Evolutionary conservation across 1,284 basidiomycete species (phyloP).

Genomic region (Rhodotorula sp.): DNA sequence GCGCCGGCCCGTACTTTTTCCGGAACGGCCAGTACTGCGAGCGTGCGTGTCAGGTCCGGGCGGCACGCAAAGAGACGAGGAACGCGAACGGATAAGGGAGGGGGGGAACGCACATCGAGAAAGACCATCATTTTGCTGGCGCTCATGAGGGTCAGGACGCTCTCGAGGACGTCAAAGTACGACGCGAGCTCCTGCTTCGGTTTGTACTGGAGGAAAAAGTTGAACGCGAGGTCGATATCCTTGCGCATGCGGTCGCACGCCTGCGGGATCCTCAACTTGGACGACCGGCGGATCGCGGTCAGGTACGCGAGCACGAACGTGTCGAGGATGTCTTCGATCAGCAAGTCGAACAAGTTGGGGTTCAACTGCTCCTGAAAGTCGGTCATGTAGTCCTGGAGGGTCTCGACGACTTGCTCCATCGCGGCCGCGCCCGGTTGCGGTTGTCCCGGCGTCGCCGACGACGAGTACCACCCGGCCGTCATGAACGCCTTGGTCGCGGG

Average conservation of each 20-base stretch:
- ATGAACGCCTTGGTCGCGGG: conserved; percentile 85
- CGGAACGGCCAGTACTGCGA: conserved; percentile 71
- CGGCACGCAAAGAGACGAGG: not conserved
- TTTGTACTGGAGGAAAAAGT: conserved; percentile 79
- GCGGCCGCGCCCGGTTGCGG: conserved; percentile 57
- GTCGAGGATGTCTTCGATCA: conserved; percentile 90
- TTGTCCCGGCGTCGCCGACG: not conserved
- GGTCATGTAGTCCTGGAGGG: conserved; percentile 90
- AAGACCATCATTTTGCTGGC: conserved; percentile 91
- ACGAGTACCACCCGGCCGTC: conserved; percentile 70
- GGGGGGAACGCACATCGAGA: conserved; percentile 61
- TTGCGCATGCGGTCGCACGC: conserved; percentile 77
- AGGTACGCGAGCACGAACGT: conserved; percentile 88
- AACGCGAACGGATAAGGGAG: no score
- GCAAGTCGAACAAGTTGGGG: conserved; percentile 82
- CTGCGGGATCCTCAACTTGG: conserved; percentile 82
- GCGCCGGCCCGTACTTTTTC: conserved; percentile 89
- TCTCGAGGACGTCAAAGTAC: conserved; percentile 82
- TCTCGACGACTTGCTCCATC: conserved; percentile 83
- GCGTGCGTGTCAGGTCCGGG: not conserved
- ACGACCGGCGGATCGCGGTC: conserved; percentile 75
- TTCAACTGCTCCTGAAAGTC: conserved; percentile 92
- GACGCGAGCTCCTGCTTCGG: conserved; percentile 73
- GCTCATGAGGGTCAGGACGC: conserved; percentile 77
- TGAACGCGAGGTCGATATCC: conserved; percentile 74